Base-by-base conservation (phyloP, 2,329 filamentous ascomycete species). In the Aspergillus transmontanensis region DNA sequence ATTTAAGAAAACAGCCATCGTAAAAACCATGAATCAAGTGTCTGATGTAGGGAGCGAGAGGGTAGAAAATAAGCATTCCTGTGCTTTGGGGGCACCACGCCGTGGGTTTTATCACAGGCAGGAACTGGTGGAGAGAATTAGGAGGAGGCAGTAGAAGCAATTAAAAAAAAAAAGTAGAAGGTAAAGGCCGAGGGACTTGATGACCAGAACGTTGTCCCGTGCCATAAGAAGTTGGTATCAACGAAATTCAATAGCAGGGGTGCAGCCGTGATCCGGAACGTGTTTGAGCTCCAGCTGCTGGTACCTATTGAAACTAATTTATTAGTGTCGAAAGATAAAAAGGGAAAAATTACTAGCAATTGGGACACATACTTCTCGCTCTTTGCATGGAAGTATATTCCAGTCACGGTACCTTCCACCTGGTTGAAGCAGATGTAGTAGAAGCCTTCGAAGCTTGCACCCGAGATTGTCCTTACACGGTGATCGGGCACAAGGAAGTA, bases 381-480 rank as follows among this genome's bases (percentile, higher is more conserved):
- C 82, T 96, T 97, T 14, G 92, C 91, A 81, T 99, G 95, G 77
- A 97, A 99, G 80, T 99, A 99, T 63, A 98, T 97, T 21, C 95
- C 95, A 73, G 89, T 94, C 46, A 99, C 91, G 67, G 86, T 89
- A 9, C 94, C 95, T 67, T 89, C 87, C 56, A 93, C 82, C 79
- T 98, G 94, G 78, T 98, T 97, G 82, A 98, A 98, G 81, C 94
- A 97, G 69, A 99, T 98, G 75, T 99, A 99, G 77, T 98, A 99
- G 76, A 99, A 99, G 0, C 95, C 95, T 75, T 99, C 95, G 64
- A 98, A 99, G 74, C 94, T 98, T 9, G 95, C 95, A 21, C 95
- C 95, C 39, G 89, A 91, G 65, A 99, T 97, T 12, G 92, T 96
- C 65, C 90, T 87, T 23, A 98, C 93, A 19, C 92, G 87, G 76